These are phyloP conservation scores for Cyberlindnera xishuangbannaensis DNA, from an alignment of 805 yeast species.

Conservation along the genomic window DNA sequence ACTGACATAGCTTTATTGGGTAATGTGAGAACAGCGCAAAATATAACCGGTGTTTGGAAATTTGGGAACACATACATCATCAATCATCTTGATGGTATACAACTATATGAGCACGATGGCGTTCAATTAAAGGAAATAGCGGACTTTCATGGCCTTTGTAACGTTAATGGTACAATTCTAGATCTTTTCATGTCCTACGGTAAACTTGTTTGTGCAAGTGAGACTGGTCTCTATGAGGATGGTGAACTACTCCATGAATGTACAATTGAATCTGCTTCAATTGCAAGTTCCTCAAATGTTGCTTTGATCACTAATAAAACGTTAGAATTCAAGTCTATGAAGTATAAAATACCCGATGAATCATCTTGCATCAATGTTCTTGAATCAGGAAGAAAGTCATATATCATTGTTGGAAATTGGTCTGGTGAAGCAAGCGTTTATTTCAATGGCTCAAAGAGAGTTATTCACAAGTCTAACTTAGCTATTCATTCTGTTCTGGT, in stretches of 20 bases:
- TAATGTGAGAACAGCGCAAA: not conserved
- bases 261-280: slow-evolving; percentile 5
- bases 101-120: slow-evolving; percentile 1
- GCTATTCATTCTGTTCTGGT: slow-evolving; percentile 18
- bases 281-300: slow-evolving; percentile 1
- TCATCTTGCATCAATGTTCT: slow-evolving; percentile 11
- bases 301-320: not conserved
- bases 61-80: slow-evolving; percentile 9
- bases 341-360: slow-evolving; percentile 12
- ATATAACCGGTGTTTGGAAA: slow-evolving; percentile 14
- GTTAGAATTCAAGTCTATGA: not conserved
- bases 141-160: slow-evolving; percentile 8
- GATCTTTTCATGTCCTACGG: slow-evolving; percentile 9
- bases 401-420: slow-evolving; percentile 21
- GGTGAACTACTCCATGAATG: slow-evolving; percentile 1
- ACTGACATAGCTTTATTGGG: not conserved
- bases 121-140: not conserved
- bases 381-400: not conserved
- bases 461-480: slow-evolving; percentile 3
- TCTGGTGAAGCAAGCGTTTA: slow-evolving; percentile 15
- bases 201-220: slow-evolving; percentile 9
- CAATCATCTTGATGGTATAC: slow-evolving; percentile 7
- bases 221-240: slow-evolving; percentile 18
- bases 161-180: slow-evolving; percentile 13
- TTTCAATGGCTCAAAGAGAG: slow-evolving; percentile 6